phyloP scores from a whole-genome alignment of 305 asterid genomes.

The Fraxinus ornus region DNA sequence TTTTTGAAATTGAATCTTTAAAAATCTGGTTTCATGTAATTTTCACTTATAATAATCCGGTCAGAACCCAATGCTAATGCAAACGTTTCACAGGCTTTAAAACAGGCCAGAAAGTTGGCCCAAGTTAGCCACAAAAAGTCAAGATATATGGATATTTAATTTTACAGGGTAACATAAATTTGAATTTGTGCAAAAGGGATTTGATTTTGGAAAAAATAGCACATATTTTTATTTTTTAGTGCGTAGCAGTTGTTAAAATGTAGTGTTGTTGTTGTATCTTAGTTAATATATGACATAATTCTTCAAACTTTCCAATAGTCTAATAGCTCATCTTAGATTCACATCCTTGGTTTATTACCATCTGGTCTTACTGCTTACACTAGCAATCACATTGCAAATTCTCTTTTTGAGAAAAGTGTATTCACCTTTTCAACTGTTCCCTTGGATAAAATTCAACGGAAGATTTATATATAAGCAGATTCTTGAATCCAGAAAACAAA shows the following conservation, averaged over 20 bases:
- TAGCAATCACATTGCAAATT: conserved; percentile 24
- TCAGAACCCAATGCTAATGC: no score
- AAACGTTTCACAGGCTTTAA: not conserved
- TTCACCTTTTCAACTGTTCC: conserved; percentile 38
- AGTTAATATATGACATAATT: conserved; percentile 32
- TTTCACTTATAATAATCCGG: no score
- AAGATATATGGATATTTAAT: not conserved
- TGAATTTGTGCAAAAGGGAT: conserved; percentile 22
- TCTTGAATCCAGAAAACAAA: not conserved
- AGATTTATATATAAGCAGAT: not conserved
- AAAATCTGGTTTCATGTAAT: no score
- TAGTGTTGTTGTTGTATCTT: conserved; percentile 43
- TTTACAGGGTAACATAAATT: conserved; percentile 10
- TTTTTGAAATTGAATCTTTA: no score
- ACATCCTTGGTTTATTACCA: conserved; percentile 28
- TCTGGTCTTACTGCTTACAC: conserved; percentile 41
- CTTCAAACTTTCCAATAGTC: conserved; percentile 29
- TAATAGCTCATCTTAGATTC: conserved; percentile 29
- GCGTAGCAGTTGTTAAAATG: conserved; percentile 60
- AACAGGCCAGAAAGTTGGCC: not conserved
- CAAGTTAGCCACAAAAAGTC: not conserved
- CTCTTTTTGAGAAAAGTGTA: not conserved
- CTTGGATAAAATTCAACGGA: conserved; percentile 25
- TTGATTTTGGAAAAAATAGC: conserved; percentile 23
- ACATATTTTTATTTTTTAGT: conserved; percentile 18